Percentiles rank a stretch among this genome's conserved stretches.
phyloP scores from a whole-genome alignment of 352 stramenopile genomes.

The Pilasporangium apinafurcum region DNA sequence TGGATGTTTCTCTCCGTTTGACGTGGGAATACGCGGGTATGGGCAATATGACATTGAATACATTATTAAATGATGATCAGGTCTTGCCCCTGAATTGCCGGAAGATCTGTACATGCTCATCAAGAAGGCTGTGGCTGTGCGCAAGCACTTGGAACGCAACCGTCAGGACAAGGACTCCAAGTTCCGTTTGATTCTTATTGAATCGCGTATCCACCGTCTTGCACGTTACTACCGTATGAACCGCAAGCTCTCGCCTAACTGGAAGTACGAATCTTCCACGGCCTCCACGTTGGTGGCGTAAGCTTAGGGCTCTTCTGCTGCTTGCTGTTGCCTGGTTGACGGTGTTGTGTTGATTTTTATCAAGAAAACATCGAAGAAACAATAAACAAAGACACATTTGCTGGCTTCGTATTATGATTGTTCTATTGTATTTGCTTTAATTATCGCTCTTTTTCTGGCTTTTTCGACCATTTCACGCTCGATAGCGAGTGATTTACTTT shows the following conservation, averaged over 20 bases:
- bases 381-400: too few relatives aligned
- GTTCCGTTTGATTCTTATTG: constrained; percentile 99
- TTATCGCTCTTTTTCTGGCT: constrained; percentile 9
- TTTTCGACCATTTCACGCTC: constrained; percentile 26
- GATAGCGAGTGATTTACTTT: constrained; percentile 13
- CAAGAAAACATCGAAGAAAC: too few relatives aligned
- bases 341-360: too few relatives aligned
- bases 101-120: constrained; percentile 99
- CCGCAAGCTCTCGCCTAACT: constrained; percentile 98
- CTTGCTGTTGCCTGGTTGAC: too few relatives aligned
- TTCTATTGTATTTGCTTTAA: too few relatives aligned
- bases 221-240: constrained; percentile 99
- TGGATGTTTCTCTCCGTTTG: constrained; percentile 51
- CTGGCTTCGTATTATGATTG: neutral
- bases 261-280: constrained; percentile 99
- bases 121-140: constrained; percentile 99
- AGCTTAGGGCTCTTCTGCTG: constrained; percentile 29
- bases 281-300: constrained; percentile 99
- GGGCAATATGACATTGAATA: too few relatives aligned
- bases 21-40: constrained; percentile 83
- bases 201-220: constrained; percentile 98
- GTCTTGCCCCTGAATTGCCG: constrained; percentile 97
- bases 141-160: constrained; percentile 99
- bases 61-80: too few relatives aligned
- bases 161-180: constrained; percentile 99